A percentile compares a stretch with the other conserved stretches of the same genome.
phyloP scores from a whole-genome alignment of 352 stramenopile species.

The Globisporangium paddicum region DNA sequence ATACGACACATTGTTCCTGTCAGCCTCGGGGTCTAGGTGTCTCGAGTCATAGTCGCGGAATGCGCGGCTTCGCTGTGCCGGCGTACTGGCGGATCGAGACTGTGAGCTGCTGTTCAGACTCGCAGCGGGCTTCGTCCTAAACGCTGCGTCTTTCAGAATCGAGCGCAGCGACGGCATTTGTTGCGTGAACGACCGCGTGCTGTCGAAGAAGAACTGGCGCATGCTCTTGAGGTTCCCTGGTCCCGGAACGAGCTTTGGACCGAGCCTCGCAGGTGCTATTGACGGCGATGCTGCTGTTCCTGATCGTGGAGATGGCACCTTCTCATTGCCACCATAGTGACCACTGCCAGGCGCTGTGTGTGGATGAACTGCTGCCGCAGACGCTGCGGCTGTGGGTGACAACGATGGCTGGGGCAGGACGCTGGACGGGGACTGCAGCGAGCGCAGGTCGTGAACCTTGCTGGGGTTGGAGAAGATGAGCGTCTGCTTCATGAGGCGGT shows the following conservation, averaged over 20 bases:
- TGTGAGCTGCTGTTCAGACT: not conserved
- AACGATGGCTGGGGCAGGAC: not conserved
- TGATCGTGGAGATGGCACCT: not conserved
- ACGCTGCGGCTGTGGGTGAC: not conserved
- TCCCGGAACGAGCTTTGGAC: constrained; percentile 6
- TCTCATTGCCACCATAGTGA: not conserved
- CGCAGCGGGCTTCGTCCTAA: not conserved
- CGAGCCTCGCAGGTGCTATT: not conserved
- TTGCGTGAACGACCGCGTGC: constrained; percentile 21
- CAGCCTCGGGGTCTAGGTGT: not conserved
- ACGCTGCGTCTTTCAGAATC: constrained; percentile 2
- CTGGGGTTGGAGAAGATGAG: constrained; percentile 11
- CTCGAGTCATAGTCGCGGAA: constrained; percentile 7
- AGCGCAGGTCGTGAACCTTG: constrained; percentile 13
- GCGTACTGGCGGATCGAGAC: not conserved
- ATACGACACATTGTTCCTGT: constrained; percentile 4
- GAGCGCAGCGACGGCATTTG: constrained; percentile 29
- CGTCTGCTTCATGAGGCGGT: constrained; percentile 9
- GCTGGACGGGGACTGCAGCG: not conserved
- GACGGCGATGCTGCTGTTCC: not conserved
- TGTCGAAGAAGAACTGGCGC: constrained; percentile 31
- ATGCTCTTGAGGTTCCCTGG: constrained; percentile 24
- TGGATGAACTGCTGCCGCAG: not conserved
- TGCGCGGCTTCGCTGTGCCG: not conserved
- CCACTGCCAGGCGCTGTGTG: not conserved